These are phyloP conservation scores for Fomes fomentarius DNA, from an alignment of 1,284 basidiomycete genomes.

Conservation along the genomic window DNA sequence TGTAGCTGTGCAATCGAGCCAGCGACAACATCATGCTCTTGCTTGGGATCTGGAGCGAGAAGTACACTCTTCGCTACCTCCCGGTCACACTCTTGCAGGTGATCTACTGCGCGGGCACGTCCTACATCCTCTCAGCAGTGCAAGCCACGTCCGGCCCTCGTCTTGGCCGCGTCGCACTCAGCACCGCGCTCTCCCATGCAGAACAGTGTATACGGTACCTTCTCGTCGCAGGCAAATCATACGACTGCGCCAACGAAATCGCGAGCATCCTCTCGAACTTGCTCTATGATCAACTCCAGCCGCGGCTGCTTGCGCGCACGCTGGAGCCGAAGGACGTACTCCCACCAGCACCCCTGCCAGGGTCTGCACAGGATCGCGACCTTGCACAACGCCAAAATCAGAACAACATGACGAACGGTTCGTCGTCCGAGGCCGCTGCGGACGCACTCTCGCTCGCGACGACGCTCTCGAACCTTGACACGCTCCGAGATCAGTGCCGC, in stretches of 20 bases:
- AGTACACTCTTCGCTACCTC: conserved; percentile 62
- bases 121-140: conserved; percentile 59
- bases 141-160: conserved; percentile 50
- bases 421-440: conserved; percentile 7
- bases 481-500: conserved; percentile 24
- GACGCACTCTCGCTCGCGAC: conserved; percentile 20
- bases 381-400: conserved; percentile 1
- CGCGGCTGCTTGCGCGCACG: conserved; percentile 32
- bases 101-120: conserved; percentile 67
- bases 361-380: neutral
- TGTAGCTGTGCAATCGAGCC: conserved; percentile 63
- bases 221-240: conserved; percentile 51
- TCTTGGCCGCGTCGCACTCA: conserved; percentile 36
- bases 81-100: conserved; percentile 68
- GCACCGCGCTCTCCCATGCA: conserved; percentile 44
- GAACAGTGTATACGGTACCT: conserved; percentile 53
- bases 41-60: conserved; percentile 54
- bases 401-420: neutral
- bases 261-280: conserved; percentile 44
- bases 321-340: conserved; percentile 30
- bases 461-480: conserved; percentile 23
- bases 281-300: conserved; percentile 36
- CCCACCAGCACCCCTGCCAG: neutral
- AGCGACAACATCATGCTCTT: conserved; percentile 67
- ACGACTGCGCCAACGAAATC: conserved; percentile 53